These are phyloP conservation scores for Setaria viridis DNA, from an alignment of 202 grass and related monocot genomes.

Conservation along the genomic window DNA sequence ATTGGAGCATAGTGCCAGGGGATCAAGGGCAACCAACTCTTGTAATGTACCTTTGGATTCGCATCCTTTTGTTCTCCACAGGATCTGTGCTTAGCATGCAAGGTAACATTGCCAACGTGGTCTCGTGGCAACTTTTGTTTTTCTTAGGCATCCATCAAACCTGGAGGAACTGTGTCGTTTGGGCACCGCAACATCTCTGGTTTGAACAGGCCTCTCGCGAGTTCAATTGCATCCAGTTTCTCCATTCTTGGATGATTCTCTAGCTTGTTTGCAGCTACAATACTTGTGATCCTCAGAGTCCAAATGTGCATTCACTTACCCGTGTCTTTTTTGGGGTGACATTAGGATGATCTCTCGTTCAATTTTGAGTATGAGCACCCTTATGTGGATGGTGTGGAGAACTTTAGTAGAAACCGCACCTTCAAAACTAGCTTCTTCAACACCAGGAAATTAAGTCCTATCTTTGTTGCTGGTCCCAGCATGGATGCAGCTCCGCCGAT, in stretches of 20 bases:
- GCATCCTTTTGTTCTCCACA: neutral
- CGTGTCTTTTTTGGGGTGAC: neutral
- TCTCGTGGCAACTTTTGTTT: constrained; percentile 30
- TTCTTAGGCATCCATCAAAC: constrained; percentile 84
- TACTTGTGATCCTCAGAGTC: neutral
- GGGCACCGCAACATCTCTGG: constrained; percentile 87
- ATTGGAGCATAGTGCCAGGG: constrained; percentile 91
- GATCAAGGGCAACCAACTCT: constrained; percentile 79
- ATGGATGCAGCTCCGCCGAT: constrained; percentile 87
- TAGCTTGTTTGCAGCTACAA: neutral
- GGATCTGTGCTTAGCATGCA: constrained; percentile 13
- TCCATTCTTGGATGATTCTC: neutral
- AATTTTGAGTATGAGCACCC: constrained; percentile 91
- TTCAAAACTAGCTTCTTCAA: constrained; percentile 93
- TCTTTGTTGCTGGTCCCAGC: constrained; percentile 87
- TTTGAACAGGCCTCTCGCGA: constrained; percentile 82
- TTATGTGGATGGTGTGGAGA: constrained; percentile 80
- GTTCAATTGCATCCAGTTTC: constrained; percentile 78
- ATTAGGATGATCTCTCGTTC: constrained; percentile 89
- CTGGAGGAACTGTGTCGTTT: constrained; percentile 92
- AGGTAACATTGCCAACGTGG: neutral
- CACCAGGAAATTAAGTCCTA: constrained; percentile 81
- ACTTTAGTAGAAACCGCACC: constrained; percentile 73
- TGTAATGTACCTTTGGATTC: constrained; percentile 48
- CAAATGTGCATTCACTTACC: neutral